These are phyloP conservation scores for Dipodascus albidus DNA, from an alignment of 805 yeast species.

Conservation along the genomic window DNA sequence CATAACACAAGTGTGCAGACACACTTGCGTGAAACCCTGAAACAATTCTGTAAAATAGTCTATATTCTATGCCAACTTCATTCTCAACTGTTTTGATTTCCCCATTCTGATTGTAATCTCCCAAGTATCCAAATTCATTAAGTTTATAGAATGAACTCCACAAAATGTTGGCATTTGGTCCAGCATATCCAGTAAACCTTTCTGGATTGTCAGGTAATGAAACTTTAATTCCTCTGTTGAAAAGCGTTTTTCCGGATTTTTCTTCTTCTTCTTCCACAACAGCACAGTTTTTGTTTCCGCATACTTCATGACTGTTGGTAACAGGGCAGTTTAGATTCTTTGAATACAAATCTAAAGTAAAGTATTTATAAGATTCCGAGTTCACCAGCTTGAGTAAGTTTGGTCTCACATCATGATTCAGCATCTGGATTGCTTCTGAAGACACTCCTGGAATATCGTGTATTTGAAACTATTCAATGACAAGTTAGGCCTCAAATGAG, in stretches of 20 bases:
- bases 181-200: constrained; percentile 92
- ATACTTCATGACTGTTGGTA: constrained; percentile 71
- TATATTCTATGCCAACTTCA: constrained; percentile 63
- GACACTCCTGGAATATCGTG: constrained; percentile 15
- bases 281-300: constrained; percentile 82
- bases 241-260: constrained; percentile 18
- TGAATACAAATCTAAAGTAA: constrained; percentile 65
- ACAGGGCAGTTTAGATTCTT: constrained; percentile 55
- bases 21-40: constrained; percentile 95
- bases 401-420: constrained; percentile 43
- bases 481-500: too few species aligned
- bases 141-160: constrained; percentile 91
- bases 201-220: constrained; percentile 86
- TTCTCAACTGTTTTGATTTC: not conserved
- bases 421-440: constrained; percentile 35
- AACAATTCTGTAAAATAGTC: constrained; percentile 73
- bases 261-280: constrained; percentile 56
- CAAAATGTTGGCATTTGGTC: constrained; percentile 79
- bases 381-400: constrained; percentile 45
- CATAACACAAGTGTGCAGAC: constrained; percentile 84
- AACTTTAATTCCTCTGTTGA: constrained; percentile 49
- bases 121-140: constrained; percentile 59
- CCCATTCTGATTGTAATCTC: constrained; percentile 13
- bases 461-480: not conserved
- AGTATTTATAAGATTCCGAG: constrained; percentile 78